Conservation (phyloP, 2,329 filamentous ascomycete species). For the Colletotrichum sansevieriae region DNA sequence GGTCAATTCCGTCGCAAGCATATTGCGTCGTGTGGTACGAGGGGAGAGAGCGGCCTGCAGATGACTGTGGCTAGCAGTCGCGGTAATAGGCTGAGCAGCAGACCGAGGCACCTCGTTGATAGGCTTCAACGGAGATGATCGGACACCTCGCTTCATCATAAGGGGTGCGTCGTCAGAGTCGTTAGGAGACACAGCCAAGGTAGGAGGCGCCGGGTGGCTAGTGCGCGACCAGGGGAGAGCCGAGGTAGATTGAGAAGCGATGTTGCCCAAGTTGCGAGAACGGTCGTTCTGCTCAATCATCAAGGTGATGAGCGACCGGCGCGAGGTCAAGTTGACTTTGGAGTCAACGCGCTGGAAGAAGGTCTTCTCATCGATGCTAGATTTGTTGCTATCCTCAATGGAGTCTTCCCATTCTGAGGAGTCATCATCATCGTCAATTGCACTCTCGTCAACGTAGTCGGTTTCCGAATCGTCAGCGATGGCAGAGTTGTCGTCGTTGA, state of each 20-base stretch:
- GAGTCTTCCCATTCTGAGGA: slow-evolving; percentile 74
- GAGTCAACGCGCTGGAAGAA: slow-evolving; percentile 95
- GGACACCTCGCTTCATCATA: slow-evolving; percentile 73
- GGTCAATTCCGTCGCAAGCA: slow-evolving; percentile 94
- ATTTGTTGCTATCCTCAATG: slow-evolving; percentile 84
- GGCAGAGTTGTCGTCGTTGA: slow-evolving; percentile 67
- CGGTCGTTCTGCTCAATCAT: slow-evolving; percentile 84
- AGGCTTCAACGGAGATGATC: slow-evolving; percentile 62
- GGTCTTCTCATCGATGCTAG: slow-evolving; percentile 82
- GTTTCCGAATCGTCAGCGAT: slow-evolving; percentile 67
- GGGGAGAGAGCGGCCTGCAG: slow-evolving; percentile 87
- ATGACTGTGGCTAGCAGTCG: slow-evolving; percentile 69
- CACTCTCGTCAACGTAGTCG: slow-evolving; percentile 83
- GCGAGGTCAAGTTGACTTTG: slow-evolving; percentile 84
- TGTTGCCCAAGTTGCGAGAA: slow-evolving; percentile 76
- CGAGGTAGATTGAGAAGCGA: slow-evolving; percentile 76
- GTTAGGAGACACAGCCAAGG: slow-evolving; percentile 64
- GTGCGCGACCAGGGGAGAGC: slow-evolving; percentile 75
- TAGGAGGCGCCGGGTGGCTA: slow-evolving; percentile 54
- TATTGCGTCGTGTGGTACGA: slow-evolving; percentile 91
- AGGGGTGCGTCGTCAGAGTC: slow-evolving; percentile 73
- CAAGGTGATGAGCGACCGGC: slow-evolving; percentile 89
- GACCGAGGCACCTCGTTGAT: slow-evolving; percentile 77
- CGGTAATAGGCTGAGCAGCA: slow-evolving; percentile 80
- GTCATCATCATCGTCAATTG: slow-evolving; percentile 80